Evolutionary conservation across 495 filamentous ascomycete genomes (phyloP), one percentile per base, ranked within the genome.

Genomic region (Xylaria palmicola): DNA sequence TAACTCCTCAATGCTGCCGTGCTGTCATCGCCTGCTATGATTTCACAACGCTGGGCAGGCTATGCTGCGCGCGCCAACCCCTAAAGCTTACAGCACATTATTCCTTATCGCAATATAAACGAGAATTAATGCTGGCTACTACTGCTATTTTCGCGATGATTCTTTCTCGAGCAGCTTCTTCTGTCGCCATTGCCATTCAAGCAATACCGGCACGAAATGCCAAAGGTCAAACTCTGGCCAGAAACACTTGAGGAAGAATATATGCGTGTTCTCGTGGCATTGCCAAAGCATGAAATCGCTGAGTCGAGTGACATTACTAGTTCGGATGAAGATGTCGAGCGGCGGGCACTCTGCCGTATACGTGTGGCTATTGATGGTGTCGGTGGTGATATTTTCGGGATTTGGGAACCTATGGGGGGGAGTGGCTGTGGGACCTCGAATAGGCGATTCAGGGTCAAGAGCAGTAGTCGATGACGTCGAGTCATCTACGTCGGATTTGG

Each of bases 251-350:
- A 97, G 72, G 75, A 98, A 98, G 39, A 91, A 90, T 56, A 98
- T 88, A 55, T 96, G 88, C 0, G 94, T 98, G 43, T 93, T 80
- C 67, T 95, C 82, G 65, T 98, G 92, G 66, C 90, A 93, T 74
- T 98, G 94, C 94, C 94, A 98, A 53, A 98, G 86, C 92, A 98
- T 92, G 68, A 98, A 98, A 68, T 98, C 94, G 66, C 91, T 96
- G 59, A 98, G 75, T 20, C 94, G 82, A 68, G 92, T 88, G 10
- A 98, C 94, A 27, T 91, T 94, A 51, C 90, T 95, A 0, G 94
- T 98, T 26, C 94, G 83, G 19, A 98, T 80, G 26, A 98, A 83
- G 0, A 98, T 79, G 64, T 98, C 94, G 20, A 98, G 77, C 1
- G 95, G 94, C 2, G 95, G 95, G 55, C 84, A 86, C 32, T 84